These are phyloP conservation scores for Podaxis mareebaensis DNA, from an alignment of 768 basidiomycete genomes.

Conservation along the genomic window DNA sequence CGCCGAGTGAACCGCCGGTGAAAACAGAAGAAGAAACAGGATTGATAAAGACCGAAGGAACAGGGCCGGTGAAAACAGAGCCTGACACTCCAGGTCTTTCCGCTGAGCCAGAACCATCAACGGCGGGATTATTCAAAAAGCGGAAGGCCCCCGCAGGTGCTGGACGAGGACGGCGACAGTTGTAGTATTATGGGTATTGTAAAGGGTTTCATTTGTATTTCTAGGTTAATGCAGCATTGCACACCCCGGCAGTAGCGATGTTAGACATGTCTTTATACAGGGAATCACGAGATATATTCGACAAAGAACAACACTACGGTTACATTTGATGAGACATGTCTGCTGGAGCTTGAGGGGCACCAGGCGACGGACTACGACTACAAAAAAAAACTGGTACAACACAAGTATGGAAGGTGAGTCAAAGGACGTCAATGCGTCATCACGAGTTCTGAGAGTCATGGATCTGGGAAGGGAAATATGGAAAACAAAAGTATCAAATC, in stretches of 20 bases:
- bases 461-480: not conserved
- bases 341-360: not conserved
- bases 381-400: slow-evolving; percentile 5
- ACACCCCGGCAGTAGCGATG: too few relatives aligned
- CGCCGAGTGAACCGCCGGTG: not conserved
- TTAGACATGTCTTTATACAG: too few relatives aligned
- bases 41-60: slow-evolving; percentile 17
- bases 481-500: not conserved
- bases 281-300: not conserved
- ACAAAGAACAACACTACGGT: not conserved
- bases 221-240: not conserved
- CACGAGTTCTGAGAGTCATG: not conserved
- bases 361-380: not conserved
- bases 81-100: slow-evolving; percentile 6
- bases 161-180: slow-evolving; percentile 30
- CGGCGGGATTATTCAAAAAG: slow-evolving; percentile 32
- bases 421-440: not conserved
- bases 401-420: not conserved
- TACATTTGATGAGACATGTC: not conserved
- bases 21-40: slow-evolving; percentile 13
- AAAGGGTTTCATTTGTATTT: not conserved
- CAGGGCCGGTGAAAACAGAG: slow-evolving; percentile 19
- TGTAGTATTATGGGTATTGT: slow-evolving; percentile 9
- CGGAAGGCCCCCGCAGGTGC: slow-evolving; percentile 29
- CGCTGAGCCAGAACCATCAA: slow-evolving; percentile 16